Evolutionary conservation across 2,329 filamentous ascomycete species (phyloP).

Genomic region (Talaromyces sp.): DNA sequence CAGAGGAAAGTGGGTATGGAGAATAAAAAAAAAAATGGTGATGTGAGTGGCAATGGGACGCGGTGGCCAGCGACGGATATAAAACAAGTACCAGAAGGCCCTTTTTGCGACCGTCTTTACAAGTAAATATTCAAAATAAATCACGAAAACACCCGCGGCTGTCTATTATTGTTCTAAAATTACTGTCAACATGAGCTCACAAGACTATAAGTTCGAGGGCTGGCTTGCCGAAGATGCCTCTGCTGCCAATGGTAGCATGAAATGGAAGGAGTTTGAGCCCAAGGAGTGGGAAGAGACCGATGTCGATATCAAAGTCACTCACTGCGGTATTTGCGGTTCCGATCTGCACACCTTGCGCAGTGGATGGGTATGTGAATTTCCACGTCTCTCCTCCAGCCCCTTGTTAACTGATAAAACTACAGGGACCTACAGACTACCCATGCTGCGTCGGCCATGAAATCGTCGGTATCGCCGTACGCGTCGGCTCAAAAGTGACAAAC

Average conservation of each 20-base stretch:
- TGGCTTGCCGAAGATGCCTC: slow-evolving; percentile 9
- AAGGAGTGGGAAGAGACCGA: slow-evolving; percentile 66
- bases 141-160: not conserved
- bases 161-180: not conserved
- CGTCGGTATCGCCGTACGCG: slow-evolving; percentile 57
- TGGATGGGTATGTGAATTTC: slow-evolving; percentile 37
- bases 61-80: not conserved
- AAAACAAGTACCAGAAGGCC: not conserved
- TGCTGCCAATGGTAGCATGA: slow-evolving; percentile 47
- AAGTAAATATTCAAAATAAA: not conserved
- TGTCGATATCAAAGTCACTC: slow-evolving; percentile 61
- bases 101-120: not conserved
- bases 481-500: slow-evolving; percentile 44
- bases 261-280: slow-evolving; percentile 57
- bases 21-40: not conserved
- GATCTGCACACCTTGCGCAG: slow-evolving; percentile 58
- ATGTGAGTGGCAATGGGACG: not conserved
- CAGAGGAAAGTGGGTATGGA: not conserved
- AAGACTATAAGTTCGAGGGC: slow-evolving; percentile 16
- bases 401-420: not conserved
- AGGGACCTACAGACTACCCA: slow-evolving; percentile 37
- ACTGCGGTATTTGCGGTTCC: slow-evolving; percentile 64
- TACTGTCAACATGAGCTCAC: not conserved
- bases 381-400: not conserved
- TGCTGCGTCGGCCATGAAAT: slow-evolving; percentile 64